A percentile compares a stretch with the other conserved stretches of the same genome.
phyloP scores from a whole-genome alignment of 306 rosid species.

The Quercus dentata region DNA sequence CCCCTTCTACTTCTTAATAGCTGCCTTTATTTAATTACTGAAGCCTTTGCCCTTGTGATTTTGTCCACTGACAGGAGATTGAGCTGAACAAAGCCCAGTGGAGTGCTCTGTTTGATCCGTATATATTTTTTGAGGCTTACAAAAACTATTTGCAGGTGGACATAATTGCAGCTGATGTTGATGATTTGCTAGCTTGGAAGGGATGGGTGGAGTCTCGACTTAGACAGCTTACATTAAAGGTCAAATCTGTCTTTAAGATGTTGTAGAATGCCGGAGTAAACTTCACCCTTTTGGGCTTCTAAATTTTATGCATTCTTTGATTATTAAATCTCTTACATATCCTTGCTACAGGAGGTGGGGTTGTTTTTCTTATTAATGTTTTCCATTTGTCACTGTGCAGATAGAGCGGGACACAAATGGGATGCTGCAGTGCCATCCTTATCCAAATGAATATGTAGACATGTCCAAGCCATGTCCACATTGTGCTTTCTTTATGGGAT shows the following conservation, averaged over 20 bases:
- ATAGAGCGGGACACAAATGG: slow-evolving; percentile 93
- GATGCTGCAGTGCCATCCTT: slow-evolving; percentile 97
- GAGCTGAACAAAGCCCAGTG: slow-evolving; percentile 82
- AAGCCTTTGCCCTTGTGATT: slow-evolving; percentile 13
- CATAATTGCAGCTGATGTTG: slow-evolving; percentile 72
- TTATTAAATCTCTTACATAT: neutral
- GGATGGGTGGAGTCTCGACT: slow-evolving; percentile 67
- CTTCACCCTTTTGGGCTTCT: slow-evolving; percentile 9
- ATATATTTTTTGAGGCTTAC: slow-evolving; percentile 80
- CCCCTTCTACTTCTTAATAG: neutral
- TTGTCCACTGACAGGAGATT: slow-evolving; percentile 62
- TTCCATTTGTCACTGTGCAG: slow-evolving; percentile 44
- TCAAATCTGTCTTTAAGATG: slow-evolving; percentile 18
- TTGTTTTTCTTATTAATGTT: slow-evolving; percentile 2
- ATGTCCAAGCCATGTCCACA: slow-evolving; percentile 74
- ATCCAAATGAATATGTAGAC: slow-evolving; percentile 77
- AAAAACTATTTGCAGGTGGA: slow-evolving; percentile 96
- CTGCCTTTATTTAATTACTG: neutral
- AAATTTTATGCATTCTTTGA: slow-evolving; percentile 1
- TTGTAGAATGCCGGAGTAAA: neutral
- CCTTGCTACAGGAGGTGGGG: neutral
- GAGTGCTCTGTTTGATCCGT: slow-evolving; percentile 85
- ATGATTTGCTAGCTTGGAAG: slow-evolving; percentile 59
- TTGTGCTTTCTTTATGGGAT: slow-evolving; percentile 95
- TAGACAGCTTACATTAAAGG: slow-evolving; percentile 74